A percentile compares a stretch with the other conserved stretches of the same genome.
phyloP scores from a whole-genome alignment of 129 eudicot species.

The Flaveria sonorensis region DNA sequence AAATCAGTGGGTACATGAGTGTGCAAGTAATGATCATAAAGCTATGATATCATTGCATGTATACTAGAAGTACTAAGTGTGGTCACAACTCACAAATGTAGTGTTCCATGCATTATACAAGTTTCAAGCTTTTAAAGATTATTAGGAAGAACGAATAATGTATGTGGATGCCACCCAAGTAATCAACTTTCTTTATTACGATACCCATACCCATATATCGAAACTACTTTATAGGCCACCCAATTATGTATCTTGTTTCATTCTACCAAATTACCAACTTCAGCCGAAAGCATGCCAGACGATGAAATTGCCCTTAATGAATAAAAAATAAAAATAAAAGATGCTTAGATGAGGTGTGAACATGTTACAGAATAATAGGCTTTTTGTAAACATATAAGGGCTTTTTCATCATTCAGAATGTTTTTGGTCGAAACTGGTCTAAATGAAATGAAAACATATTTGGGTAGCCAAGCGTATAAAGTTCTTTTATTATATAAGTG shows the following conservation, averaged over 20 bases:
- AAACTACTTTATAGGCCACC: neutral
- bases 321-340: too few species aligned
- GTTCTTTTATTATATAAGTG: too few species aligned
- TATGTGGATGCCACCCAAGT: neutral
- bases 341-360: too few species aligned
- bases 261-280: neutral
- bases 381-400: neutral
- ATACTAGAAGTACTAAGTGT: neutral
- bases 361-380: neutral
- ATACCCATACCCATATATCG: neutral
- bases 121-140: neutral
- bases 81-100: neutral
- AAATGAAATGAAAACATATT: neutral
- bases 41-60: neutral
- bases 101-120: neutral
- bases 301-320: neutral
- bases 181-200: neutral
- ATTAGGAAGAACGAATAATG: neutral
- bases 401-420: conserved; percentile 1
- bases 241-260: neutral
- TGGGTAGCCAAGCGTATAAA: too few species aligned
- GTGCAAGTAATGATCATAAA: conserved; percentile 12
- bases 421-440: neutral
- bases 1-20: conserved; percentile 11
- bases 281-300: neutral